A percentile compares a stretch with the other conserved stretches of the same genome.
Evolutionary conservation across 208 protist species (phyloP).

Genomic region (Borovskyia barvae): DNA sequence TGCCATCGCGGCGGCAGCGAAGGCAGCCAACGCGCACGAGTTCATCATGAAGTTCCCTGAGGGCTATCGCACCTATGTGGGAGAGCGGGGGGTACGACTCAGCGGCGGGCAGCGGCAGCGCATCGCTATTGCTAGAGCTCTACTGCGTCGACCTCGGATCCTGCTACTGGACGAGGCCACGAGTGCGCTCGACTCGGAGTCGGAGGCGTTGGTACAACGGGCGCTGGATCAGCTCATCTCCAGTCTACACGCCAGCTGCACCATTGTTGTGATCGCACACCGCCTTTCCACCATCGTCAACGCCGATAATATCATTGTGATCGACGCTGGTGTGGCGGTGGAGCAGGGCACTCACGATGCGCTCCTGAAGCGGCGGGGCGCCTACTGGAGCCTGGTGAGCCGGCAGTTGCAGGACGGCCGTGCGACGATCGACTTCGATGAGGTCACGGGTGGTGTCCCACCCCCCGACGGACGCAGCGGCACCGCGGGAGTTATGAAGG

Average conservation of each 20-base stretch:
- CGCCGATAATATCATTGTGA: conserved; percentile 54
- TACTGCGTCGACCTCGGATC: conserved; percentile 79
- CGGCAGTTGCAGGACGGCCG: conserved; percentile 33
- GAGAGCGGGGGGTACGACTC: conserved; percentile 80
- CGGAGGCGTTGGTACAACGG: conserved; percentile 89
- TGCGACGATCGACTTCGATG: conserved; percentile 43
- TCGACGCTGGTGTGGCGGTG: conserved; percentile 42
- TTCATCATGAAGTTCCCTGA: conserved; percentile 45
- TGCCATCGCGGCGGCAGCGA: conserved; percentile 36
- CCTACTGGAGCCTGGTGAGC: conserved; percentile 39
- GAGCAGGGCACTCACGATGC: conserved; percentile 55
- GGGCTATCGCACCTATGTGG: conserved; percentile 45
- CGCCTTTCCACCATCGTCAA: conserved; percentile 58
- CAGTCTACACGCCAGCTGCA: conserved; percentile 50
- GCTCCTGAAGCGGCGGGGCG: conserved; percentile 30
- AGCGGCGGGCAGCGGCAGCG: conserved; percentile 94
- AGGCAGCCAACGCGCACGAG: conserved; percentile 54
- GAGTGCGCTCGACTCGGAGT: conserved; percentile 62
- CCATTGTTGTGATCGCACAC: conserved; percentile 68
- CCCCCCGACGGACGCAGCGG: no score
- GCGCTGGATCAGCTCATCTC: conserved; percentile 65
- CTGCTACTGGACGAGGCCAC: conserved; percentile 95
- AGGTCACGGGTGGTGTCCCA: conserved; percentile 6
- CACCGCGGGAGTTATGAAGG: no score
- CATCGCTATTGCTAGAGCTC: conserved; percentile 91